Evolutionary conservation across 1,139 yeast genomes (phyloP).

Genomic region (Suzukiozyma palmioleophila): DNA sequence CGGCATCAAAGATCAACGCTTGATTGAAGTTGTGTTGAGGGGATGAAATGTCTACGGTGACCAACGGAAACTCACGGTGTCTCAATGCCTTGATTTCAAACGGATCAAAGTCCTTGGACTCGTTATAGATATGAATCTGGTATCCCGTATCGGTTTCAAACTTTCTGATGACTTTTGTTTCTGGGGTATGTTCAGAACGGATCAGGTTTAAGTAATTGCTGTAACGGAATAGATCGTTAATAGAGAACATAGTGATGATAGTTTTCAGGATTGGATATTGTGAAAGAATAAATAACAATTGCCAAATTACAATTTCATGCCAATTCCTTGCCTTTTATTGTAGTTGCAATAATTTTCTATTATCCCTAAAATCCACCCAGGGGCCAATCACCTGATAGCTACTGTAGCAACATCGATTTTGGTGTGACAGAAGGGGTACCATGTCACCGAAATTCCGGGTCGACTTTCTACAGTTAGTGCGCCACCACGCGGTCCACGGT

Average conservation of each 20-base stretch:
- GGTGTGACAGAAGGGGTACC: too few relatives aligned
- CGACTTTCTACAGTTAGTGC: too few relatives aligned
- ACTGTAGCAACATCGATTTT: neutral
- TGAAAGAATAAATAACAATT: too few relatives aligned
- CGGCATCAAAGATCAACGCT: constrained; percentile 28
- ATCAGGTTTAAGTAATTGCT: neutral
- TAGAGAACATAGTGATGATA: neutral
- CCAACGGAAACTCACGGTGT: constrained; percentile 15
- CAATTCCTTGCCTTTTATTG: too few relatives aligned
- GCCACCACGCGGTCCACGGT: too few relatives aligned
- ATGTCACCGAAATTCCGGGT: too few relatives aligned
- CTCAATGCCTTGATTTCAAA: constrained; percentile 37
- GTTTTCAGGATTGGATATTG: too few relatives aligned
- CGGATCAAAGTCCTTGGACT: constrained; percentile 30
- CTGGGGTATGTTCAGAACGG: neutral
- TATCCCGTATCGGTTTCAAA: constrained; percentile 34
- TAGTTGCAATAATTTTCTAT: neutral
- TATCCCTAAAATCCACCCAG: neutral
- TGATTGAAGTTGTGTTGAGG: constrained; percentile 30
- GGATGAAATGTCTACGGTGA: constrained; percentile 29
- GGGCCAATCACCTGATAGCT: constrained; percentile 1
- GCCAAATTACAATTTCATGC: too few relatives aligned
- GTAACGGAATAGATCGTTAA: neutral
- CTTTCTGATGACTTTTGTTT: constrained; percentile 25
- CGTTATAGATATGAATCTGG: constrained; percentile 37